Evolutionary conservation across 176 grass and related monocot genomes (phyloP), one percentile per base, ranked within the genome.

Genomic region (Calamus simplicifolius): DNA sequence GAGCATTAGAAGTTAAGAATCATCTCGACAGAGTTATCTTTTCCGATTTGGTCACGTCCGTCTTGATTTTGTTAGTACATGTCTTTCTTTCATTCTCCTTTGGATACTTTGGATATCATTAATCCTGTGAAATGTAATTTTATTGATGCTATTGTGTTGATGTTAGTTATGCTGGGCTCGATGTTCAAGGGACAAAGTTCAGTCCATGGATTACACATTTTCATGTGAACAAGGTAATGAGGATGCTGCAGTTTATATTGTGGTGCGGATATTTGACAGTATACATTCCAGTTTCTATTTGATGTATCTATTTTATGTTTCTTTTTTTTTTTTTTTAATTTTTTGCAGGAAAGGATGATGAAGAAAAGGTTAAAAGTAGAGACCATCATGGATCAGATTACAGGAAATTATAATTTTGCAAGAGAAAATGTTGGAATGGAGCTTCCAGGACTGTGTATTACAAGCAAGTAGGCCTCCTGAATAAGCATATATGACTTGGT

Each of bases 131-230:
- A 43, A 43, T 43, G 7, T 43, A 43, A 43, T 43, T 43, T 43
- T 43, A 10, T 43, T 43, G 12, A 43, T 43, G 35, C 8, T 43
- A 43, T 43, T 43, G 35, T 43, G 35, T 43, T 43, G 35, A 43
- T 43, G 67, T 66, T 67, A 91, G 92, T 52, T 74, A 97, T 70
- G 69, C 30, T 48, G 70, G 72, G 16, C 35, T 19, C 66, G 66
- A 61, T 69, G 27, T 62, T 57, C 54, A 26, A 75, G 64, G 52
- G 21, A 77, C 50, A 69, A 85, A 77, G 65, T 16, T 67, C 58
- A 85, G 80, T 63, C 75, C 83, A 52, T 91, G 83, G 82, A 84
- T 63, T 58, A 79, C 71, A 23, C 87, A 97, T 88, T 97, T 97
- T 75, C 87, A 97, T 78, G 59, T 95, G 79, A 86, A 62, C 74